Conservation (phyloP, 2,329 filamentous ascomycete genomes). For the Parafenestella ontariensis region DNA sequence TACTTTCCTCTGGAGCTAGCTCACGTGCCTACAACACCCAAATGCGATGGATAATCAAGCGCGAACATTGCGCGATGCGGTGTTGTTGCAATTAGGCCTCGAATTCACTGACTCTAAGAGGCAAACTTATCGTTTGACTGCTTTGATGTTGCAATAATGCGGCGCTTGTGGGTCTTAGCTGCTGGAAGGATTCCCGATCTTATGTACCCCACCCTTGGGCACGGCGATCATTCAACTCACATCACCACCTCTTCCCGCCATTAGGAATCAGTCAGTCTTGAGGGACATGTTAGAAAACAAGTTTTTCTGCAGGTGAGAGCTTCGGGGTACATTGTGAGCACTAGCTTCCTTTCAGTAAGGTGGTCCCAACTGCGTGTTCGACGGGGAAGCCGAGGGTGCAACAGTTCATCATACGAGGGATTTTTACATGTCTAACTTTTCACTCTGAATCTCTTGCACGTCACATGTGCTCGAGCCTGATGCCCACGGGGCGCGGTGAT, state of each 20-base stretch:
- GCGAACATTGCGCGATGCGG: too few relatives aligned
- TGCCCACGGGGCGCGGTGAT: not conserved
- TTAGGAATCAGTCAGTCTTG: not conserved
- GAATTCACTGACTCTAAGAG: too few relatives aligned
- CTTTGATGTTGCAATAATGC: too few relatives aligned
- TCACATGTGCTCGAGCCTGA: not conserved
- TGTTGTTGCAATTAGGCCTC: too few relatives aligned
- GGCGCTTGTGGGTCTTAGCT: not conserved
- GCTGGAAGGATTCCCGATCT: not conserved
- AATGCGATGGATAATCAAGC: too few relatives aligned
- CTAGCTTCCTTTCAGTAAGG: not conserved
- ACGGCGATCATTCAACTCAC: not conserved
- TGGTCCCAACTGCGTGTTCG: not conserved
- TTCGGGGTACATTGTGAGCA: not conserved
- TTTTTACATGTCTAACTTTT: not conserved
- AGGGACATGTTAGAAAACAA: not conserved
- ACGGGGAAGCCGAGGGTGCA: not conserved
- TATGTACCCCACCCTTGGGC: not conserved
- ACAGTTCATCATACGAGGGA: too few relatives aligned
- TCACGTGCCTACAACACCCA: too few relatives aligned
- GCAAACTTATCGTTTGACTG: too few relatives aligned
- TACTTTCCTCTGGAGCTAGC: too few relatives aligned
- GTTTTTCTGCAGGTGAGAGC: not conserved
- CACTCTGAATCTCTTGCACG: not conserved
- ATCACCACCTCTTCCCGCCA: not conserved